Evolutionary conservation across 2,329 filamentous ascomycete genomes (phyloP), one percentile per base, ranked within the genome.

Genomic region (Talaromyces sp.): DNA sequence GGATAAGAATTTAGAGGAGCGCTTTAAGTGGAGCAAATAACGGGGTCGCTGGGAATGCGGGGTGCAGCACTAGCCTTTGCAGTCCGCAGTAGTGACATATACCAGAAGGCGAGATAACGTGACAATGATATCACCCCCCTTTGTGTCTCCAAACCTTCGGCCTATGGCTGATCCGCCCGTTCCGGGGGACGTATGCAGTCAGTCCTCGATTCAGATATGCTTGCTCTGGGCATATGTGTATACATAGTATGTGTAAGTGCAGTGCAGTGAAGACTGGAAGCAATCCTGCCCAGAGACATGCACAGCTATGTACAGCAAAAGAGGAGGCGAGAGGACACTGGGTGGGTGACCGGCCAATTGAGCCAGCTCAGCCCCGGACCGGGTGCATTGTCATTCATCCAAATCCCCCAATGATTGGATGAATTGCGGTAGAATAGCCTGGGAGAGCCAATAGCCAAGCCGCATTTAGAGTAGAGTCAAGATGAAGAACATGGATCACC

Each of bases 11-110:
- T 48, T 31, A 31, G 19, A 25, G 31, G 33, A 33, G 17, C 46
- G 28, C 11, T 52, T 51, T 35, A 56, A 57, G 57, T 59, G 57
- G 53, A 54, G 53, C 55, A 35, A 53, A 39, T 25, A 46, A 48
- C 50, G 52, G 57, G 43, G 51, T 28, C 28, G 31, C 33, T 54
- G 56, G 51, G 58, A 62, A 60, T 60, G 60, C 60, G 60, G 60
- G 60, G 60, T 62, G 60, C 60, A 62, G 60, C 48, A 35, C 55
- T 62, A 60, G 58, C 33, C 41, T 15, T n/a, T n/a, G n/a, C n/a
- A n/a, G n/a, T n/a, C n/a, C n/a, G n/a, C n/a, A n/a, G n/a, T n/a
- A n/a, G n/a, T n/a, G n/a, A n/a, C n/a, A n/a, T 8, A 17, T 4
- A 8, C 15, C 17, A 17, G 15, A 39, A 21, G n/a, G 5, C 31